A percentile compares a stretch with the other conserved stretches of the same genome.
Conservation (phyloP, 2,329 filamentous ascomycete genomes). For the Claviceps sp. region DNA sequence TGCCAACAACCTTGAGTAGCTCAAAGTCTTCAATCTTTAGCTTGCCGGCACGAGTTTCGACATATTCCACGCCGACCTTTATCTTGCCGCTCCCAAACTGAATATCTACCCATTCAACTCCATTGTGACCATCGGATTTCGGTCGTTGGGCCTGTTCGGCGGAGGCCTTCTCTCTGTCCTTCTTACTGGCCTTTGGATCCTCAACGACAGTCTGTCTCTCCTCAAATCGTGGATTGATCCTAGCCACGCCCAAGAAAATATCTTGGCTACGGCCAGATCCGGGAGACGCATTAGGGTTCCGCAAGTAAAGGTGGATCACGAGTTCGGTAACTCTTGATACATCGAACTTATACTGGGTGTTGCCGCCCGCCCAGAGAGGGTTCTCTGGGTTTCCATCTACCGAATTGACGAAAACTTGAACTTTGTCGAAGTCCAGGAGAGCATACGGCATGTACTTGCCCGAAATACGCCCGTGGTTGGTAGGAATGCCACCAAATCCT, state of each 20-base stretch:
- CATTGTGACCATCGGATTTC: conserved; percentile 44
- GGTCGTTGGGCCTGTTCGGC: conserved; percentile 48
- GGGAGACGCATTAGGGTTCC: conserved; percentile 77
- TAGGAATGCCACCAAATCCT: conserved; percentile 74
- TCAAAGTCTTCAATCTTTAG: conserved; percentile 96
- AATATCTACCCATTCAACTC: conserved; percentile 80
- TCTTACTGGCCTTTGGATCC: conserved; percentile 74
- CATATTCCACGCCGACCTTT: conserved; percentile 86
- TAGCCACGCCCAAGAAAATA: conserved; percentile 85
- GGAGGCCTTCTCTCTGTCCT: conserved; percentile 68
- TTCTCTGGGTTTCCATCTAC: conserved; percentile 91
- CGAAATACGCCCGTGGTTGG: conserved; percentile 87
- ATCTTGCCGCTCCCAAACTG: conserved; percentile 81
- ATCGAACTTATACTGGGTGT: conserved; percentile 99
- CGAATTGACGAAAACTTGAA: conserved; percentile 95
- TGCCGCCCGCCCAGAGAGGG: conserved; percentile 90
- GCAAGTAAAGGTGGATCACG: conserved; percentile 82
- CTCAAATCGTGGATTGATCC: conserved; percentile 86
- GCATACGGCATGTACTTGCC: conserved; percentile 96
- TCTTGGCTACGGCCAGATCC: conserved; percentile 85
- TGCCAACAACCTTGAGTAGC: conserved; percentile 91
- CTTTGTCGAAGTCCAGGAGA: conserved; percentile 94
- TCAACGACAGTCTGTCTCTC: conserved; percentile 58
- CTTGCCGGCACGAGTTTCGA: conserved; percentile 80
- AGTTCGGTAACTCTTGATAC: conserved; percentile 89